Conservation (phyloP, 768 basidiomycete species). For the Tulasnella sp. region DNA sequence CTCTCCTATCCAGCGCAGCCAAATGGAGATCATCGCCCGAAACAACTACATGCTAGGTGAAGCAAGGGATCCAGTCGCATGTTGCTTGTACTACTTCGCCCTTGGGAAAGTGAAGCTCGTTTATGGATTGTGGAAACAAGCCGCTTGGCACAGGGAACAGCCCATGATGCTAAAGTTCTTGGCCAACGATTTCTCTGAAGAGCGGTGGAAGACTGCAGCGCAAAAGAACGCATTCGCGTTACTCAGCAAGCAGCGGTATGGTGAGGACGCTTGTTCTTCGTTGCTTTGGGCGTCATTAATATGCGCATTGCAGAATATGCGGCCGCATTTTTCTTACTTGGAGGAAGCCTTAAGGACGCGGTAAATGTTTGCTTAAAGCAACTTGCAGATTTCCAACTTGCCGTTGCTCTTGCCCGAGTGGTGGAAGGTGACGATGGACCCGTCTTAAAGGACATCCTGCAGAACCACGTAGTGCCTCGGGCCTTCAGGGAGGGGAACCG, state of each 20-base stretch:
- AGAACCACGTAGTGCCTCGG: constrained; percentile 64
- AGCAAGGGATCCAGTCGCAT: constrained; percentile 75
- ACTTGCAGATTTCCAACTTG: constrained; percentile 82
- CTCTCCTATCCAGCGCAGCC: constrained; percentile 47
- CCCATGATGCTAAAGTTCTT: constrained; percentile 83
- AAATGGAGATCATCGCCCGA: constrained; percentile 80
- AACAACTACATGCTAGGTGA: constrained; percentile 89
- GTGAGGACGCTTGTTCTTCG: constrained; percentile 37
- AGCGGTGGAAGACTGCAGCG: constrained; percentile 86
- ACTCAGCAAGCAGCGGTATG: constrained; percentile 82
- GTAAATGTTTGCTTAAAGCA: constrained; percentile 84
- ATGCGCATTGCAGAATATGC: constrained; percentile 63
- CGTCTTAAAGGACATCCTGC: constrained; percentile 57
- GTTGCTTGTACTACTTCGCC: constrained; percentile 91
- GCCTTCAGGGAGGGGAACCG: constrained; percentile 84
- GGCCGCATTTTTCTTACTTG: constrained; percentile 95
- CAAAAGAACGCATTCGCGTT: constrained; percentile 94
- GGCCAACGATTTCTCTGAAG: constrained; percentile 72
- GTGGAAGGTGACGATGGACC: constrained; percentile 79
- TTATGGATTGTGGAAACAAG: constrained; percentile 92
- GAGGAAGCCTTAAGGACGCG: constrained; percentile 79
- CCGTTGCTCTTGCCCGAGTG: constrained; percentile 73
- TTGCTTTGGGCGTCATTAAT: not conserved
- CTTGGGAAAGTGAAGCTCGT: constrained; percentile 86
- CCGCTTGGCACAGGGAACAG: constrained; percentile 88